A percentile compares a stretch with the other conserved stretches of the same genome.
phyloP scores from a whole-genome alignment of 306 rosid species.

The Ceratonia siliqua region DNA sequence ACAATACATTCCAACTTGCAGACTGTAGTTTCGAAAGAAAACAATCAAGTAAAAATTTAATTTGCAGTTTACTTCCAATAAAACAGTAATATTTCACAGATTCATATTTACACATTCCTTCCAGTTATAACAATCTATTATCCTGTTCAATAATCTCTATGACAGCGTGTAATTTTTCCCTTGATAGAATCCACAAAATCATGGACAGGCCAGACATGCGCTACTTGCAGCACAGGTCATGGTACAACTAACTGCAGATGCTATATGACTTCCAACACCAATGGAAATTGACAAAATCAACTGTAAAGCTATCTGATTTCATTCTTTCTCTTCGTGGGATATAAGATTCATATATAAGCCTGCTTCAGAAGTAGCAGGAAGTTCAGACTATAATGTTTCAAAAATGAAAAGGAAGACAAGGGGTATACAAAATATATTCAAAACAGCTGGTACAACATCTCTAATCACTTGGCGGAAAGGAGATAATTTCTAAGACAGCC shows the following conservation, averaged over 20 bases:
- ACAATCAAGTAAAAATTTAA: not conserved
- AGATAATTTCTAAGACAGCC: slow-evolving; percentile 54
- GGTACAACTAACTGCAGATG: slow-evolving; percentile 6
- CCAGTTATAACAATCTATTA: not conserved
- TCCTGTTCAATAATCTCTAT: slow-evolving; percentile 24
- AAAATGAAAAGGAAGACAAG: slow-evolving; percentile 39
- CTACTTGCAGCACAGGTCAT: slow-evolving; percentile 3
- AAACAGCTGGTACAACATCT: slow-evolving; percentile 45
- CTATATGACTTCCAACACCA: not conserved
- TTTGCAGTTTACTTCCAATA: not conserved
- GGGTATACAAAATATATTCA: slow-evolving; percentile 32
- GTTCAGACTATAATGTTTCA: slow-evolving; percentile 33
- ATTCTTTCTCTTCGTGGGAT: slow-evolving; percentile 45
- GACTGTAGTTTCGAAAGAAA: not conserved
- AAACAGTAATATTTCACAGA: not conserved
- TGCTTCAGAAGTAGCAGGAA: slow-evolving; percentile 48
- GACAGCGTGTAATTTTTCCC: slow-evolving; percentile 16
- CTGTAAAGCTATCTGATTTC: slow-evolving; percentile 30
- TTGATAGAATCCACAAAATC: not conserved
- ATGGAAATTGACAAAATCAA: not conserved
- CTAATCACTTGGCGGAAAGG: slow-evolving; percentile 36
- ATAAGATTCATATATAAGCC: slow-evolving; percentile 61
- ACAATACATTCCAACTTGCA: not conserved
- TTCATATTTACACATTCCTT: not conserved
- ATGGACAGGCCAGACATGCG: not conserved